A percentile compares a stretch with the other conserved stretches of the same genome.
These are phyloP conservation scores for Tagetes patula DNA, from an alignment of 129 eudicot species.

Conservation along the genomic window DNA sequence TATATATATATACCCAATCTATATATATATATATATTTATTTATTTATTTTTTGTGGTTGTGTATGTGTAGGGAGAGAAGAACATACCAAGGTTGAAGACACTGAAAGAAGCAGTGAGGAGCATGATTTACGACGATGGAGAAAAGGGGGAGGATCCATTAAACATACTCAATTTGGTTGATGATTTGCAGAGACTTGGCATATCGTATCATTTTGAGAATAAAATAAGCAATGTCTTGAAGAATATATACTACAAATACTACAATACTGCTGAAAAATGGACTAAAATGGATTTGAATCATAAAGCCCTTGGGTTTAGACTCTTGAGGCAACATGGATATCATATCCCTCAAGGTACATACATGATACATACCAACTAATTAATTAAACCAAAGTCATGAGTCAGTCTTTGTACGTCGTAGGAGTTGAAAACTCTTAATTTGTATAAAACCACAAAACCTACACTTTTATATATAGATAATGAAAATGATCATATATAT, in stretches of 20 bases:
- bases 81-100: not conserved
- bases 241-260: conserved; percentile 14
- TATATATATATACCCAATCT: too few species aligned
- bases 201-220: conserved; percentile 41
- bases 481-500: too few species aligned
- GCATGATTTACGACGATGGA: conserved; percentile 14
- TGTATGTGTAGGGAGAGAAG: conserved; percentile 28
- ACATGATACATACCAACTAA: too few species aligned
- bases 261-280: not conserved
- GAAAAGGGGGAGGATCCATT: conserved; percentile 17
- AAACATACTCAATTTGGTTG: conserved; percentile 38
- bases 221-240: conserved; percentile 24
- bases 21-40: too few species aligned
- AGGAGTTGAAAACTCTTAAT: too few species aligned
- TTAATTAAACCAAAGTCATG: too few species aligned
- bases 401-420: too few species aligned
- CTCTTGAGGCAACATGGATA: conserved; percentile 45
- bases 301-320: conserved; percentile 43
- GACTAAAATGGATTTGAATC: conserved; percentile 20
- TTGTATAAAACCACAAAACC: too few species aligned
- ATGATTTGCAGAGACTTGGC: conserved; percentile 48
- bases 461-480: too few species aligned
- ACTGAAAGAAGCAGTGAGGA: conserved; percentile 33
- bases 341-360: conserved; percentile 44
- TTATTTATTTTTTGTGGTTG: not conserved